Base-by-base conservation (phyloP, 352 stramenopile genomes). In the Globisporangium sylvaticum region DNA sequence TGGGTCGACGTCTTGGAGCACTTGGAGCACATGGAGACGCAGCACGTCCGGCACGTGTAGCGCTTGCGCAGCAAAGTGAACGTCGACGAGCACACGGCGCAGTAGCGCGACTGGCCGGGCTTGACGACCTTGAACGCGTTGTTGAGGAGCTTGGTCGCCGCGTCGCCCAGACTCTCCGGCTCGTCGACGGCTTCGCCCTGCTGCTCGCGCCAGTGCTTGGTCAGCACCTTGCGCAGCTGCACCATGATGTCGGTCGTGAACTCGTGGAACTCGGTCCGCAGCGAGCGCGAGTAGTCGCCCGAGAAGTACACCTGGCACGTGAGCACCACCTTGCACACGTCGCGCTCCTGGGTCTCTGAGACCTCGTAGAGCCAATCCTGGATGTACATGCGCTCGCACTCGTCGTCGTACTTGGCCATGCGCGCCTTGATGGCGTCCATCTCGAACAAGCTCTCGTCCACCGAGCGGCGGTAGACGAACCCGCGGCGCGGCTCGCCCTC, bases 301-400 rank as follows among this genome's bases (percentile, higher is more conserved):
- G 81, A 80, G 56, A 90, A 73, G 71, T 80, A 83, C 56, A 84
- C 80, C 1, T 72, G 78, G 46, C 77, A 85, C 34, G 83, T 89
- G n/a, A 93, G 62, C 44, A 93, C 70, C 57, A 93, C 58, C 67
- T 89, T 91, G 69, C 83, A 91, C 7, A 87, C 72, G 67, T 84
- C 48, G 10, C 66, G 66, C 32, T 93, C 83, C 18, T 71, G 69
- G 57, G 81, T 88, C 70, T 91, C 83, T 5, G 75, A 63, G 29
- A 91, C 76, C 34, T 93, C 82, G 57, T 83, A 86, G n/a, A 93
- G 68, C 72, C 80, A 89, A 60, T 93, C 83, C 20, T 83, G 80
- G 54, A 91, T 72, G 58, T 80, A 89, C 52, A 91, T 78, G 32
- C 74, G 73, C 66, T 80, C 64, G 42, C 76, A 81, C 25, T 80